Evolutionary conservation across 2,329 filamentous ascomycete species (phyloP), one percentile per base, ranked within the genome.

Genomic region (Neoscytalidium dimidiatum): DNA sequence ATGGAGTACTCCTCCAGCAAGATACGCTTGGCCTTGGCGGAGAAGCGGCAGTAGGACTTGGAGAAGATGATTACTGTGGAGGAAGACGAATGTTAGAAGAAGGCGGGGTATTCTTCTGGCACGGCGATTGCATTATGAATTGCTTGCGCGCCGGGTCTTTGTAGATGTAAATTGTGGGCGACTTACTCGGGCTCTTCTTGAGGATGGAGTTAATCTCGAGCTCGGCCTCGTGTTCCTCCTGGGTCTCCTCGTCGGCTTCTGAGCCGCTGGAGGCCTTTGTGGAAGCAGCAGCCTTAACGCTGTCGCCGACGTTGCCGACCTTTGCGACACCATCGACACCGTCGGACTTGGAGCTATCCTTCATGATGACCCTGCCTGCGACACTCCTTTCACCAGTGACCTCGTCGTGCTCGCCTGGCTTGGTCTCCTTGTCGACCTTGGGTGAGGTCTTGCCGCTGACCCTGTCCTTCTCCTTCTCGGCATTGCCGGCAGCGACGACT

Each of bases 11-110:
- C 89, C 23, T 94, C 87, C 46, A 97, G 86, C 44, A 99, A 86
- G 64, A 98, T 86, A 48, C 84, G 83, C 80, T 99, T 99, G 51
- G 95, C 95, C 70, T 88, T 88, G 74, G 88, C 90, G 60, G 93
- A 97, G 80, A 86, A 90, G 0, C 91, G 92, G 78, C 95, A 99
- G 80, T 94, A 97, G 1, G 91, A 87, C 79, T 99, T 98, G 68
- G 93, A 97, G 81, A 98, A 98, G 71, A 99, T 92, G 75, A 97
- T 91, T 66, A 98, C 92, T 95, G 69, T 66, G 71, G 9, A 44
- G 7, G 53, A 19, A 13, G 6, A 21, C 28, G 17, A n/a, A 5
- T 11, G 46, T 57, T 38, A 62, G 58, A 19, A 28, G 31, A 7
- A 31, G 8, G 14, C 23, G 8, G 28, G 19, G 9, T 14, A 21